Base-by-base conservation (phyloP, 129 eudicot genomes). In the Rutidosis leptorrhynchoides region DNA sequence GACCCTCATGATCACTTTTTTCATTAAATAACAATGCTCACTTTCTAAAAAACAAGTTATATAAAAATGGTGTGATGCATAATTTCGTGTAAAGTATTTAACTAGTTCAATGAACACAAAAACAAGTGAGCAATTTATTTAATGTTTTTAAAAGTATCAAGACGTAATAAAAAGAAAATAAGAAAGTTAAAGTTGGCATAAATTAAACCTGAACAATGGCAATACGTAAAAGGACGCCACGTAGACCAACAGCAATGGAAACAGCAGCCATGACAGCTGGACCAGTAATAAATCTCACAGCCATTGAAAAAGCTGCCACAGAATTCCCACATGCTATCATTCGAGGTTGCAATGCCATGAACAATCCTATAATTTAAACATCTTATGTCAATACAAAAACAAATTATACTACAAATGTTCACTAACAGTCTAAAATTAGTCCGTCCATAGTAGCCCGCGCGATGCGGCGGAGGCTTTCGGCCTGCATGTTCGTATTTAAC, bases 331-430 rank as follows among this genome's bases (percentile, higher is more conserved):
- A 87, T 82, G 95, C 93, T 68, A 90, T 90, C 24, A 90, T 90
- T 87, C 83, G 85, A 37, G 97, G 97, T 81, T 90, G 97, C 72
- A 87, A 85, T 45, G 96, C 97, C 97, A 90, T 90, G 64, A 90
- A 90, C 75, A 90, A 78, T n/a, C 97, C 97, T 90, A 54, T n/a
- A 46, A n/a, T n/a, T n/a, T n/a, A n/a, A n/a, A n/a, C n/a, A n/a
- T n/a, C n/a, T n/a, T n/a, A n/a, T n/a, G n/a, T n/a, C n/a, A n/a
- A n/a, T n/a, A n/a, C n/a, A n/a, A n/a, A n/a, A n/a, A n/a, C n/a
- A n/a, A n/a, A n/a, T n/a, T n/a, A n/a, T n/a, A n/a, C n/a, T n/a
- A n/a, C n/a, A n/a, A n/a, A n/a, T n/a, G n/a, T n/a, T n/a, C n/a
- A n/a, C n/a, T n/a, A n/a, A n/a, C n/a, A n/a, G n/a, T n/a, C n/a